Evolutionary conservation across 345 rosid genomes (phyloP), one percentile per base, ranked within the genome.

Genomic region (Psidium friedrichsthalianum): DNA sequence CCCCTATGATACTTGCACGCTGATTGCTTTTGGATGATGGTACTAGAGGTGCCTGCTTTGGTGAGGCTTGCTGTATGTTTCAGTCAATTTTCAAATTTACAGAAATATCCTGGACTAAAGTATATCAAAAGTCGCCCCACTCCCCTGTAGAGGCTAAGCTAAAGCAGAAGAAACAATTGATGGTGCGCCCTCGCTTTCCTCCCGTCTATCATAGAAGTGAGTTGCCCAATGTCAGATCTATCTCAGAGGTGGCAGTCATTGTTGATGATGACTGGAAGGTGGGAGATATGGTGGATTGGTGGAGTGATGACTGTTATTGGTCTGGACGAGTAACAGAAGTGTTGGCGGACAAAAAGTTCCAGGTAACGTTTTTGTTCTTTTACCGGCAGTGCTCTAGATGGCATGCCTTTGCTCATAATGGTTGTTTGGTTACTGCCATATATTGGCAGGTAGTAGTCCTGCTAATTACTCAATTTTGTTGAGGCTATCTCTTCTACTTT

Each of bases 221-320:
- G 80, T 84, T 89, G 87, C 90, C 89, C 8, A 82, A 85, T 83
- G 56, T 83, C 54, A 84, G 49, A 84, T 29, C 87, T 76, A 88
- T 88, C 87, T 85, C 89, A 16, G 92, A 92, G 58, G 89, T 85
- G 64, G 86, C 85, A 16, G 94, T 93, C 53, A 42, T 89, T 51
- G 88, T 86, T 84, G 89, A 86, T 87, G 92, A 90, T 87, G 85
- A 16, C 21, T 93, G 93, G 94, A 88, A 87, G 89, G 94, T 91
- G 83, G 96, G 96, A 56, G 95, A 93, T 89, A 87, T 92, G 87
- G 95, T 94, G 53, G 98, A 94, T 87, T 94, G 96, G 98, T 92
- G 92, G 91, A n/a, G 83, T 80, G 90, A 87, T 86, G 76, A 40
- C 55, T 92, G 94, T 88, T 93, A 86, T 88, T 94, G 98, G 96